Percentiles rank a stretch among this genome's conserved stretches.
These are phyloP conservation scores for Aspergillus melleus DNA, from an alignment of 2,329 filamentous ascomycete species.

Conservation along the genomic window DNA sequence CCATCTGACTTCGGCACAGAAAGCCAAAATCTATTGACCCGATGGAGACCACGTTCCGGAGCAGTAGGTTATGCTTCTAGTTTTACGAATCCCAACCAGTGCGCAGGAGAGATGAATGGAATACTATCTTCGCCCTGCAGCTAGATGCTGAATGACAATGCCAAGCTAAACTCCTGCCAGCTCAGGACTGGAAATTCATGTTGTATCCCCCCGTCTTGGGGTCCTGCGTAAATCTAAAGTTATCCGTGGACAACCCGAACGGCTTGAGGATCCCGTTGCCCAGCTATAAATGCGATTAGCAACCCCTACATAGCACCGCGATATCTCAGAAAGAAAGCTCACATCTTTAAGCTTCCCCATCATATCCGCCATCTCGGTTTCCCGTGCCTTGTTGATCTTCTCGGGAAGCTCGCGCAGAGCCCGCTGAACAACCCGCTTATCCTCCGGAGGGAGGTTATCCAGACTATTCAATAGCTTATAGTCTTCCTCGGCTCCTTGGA, in stretches of 20 bases:
- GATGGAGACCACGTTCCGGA: too few species aligned
- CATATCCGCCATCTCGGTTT: conserved; percentile 91
- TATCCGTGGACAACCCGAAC: conserved; percentile 90
- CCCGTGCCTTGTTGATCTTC: conserved; percentile 73
- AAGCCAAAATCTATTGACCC: too few species aligned
- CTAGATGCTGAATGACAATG: too few species aligned
- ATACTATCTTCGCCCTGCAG: too few species aligned
- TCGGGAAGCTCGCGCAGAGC: conserved; percentile 68
- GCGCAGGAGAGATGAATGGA: neutral
- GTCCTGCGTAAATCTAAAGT: conserved; percentile 92
- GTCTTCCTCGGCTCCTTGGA: conserved; percentile 77
- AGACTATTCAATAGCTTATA: conserved; percentile 67
- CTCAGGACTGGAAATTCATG: conserved; percentile 70
- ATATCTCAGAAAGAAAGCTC: conserved; percentile 31
- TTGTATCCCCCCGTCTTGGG: conserved; percentile 88
- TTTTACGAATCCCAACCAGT: neutral
- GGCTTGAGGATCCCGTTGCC: conserved; percentile 91
- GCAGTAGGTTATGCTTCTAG: too few species aligned
- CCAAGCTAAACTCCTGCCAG: neutral
- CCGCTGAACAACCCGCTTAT: conserved; percentile 65
- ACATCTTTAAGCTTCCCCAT: conserved; percentile 91
- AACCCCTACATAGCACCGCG: neutral
- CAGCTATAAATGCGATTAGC: conserved; percentile 50
- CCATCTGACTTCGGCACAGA: too few species aligned
- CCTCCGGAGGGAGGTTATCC: conserved; percentile 62